A percentile compares a stretch with the other conserved stretches of the same genome.
These are phyloP conservation scores for Boehmeria nivea DNA, from an alignment of 306 rosid species.

Conservation along the genomic window DNA sequence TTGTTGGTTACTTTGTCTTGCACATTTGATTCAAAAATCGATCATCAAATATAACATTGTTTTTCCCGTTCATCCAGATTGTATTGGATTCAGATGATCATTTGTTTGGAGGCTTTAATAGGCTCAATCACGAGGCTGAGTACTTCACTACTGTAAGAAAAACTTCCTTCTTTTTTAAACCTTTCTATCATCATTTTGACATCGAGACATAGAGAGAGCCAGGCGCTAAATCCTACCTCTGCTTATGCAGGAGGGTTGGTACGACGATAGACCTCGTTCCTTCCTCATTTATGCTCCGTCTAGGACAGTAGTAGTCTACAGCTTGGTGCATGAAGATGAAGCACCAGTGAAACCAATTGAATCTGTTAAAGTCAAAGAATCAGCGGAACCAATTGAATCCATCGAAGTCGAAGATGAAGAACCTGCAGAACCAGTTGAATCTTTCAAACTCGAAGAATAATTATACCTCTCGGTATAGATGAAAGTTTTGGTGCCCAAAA, in stretches of 20 bases:
- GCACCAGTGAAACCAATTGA: neutral
- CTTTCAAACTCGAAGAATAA: too few relatives aligned
- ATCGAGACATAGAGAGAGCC: too few relatives aligned
- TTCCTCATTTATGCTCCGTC: slow-evolving; percentile 70
- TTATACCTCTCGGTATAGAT: too few relatives aligned
- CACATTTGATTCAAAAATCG: too few relatives aligned
- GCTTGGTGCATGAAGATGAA: slow-evolving; percentile 23
- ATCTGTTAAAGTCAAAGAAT: neutral
- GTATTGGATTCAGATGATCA: slow-evolving; percentile 82
- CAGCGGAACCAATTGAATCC: slow-evolving; percentile 10
- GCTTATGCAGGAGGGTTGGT: slow-evolving; percentile 61
- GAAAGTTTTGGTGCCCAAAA: too few relatives aligned
- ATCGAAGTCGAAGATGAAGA: slow-evolving; percentile 1
- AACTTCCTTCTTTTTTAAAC: slow-evolving; percentile 2
- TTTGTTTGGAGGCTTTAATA: slow-evolving; percentile 65
- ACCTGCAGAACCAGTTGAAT: too few relatives aligned
- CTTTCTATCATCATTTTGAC: too few relatives aligned
- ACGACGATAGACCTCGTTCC: slow-evolving; percentile 66
- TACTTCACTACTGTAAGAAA: slow-evolving; percentile 58
- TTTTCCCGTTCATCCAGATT: slow-evolving; percentile 36
- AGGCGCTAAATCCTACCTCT: slow-evolving; percentile 19
- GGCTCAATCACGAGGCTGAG: slow-evolving; percentile 63
- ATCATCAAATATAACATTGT: too few relatives aligned
- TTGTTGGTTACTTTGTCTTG: neutral
- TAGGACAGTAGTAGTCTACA: slow-evolving; percentile 79